Base-by-base conservation (phyloP, 2,329 filamentous ascomycete species). In the Clarireedia hainanense region DNA sequence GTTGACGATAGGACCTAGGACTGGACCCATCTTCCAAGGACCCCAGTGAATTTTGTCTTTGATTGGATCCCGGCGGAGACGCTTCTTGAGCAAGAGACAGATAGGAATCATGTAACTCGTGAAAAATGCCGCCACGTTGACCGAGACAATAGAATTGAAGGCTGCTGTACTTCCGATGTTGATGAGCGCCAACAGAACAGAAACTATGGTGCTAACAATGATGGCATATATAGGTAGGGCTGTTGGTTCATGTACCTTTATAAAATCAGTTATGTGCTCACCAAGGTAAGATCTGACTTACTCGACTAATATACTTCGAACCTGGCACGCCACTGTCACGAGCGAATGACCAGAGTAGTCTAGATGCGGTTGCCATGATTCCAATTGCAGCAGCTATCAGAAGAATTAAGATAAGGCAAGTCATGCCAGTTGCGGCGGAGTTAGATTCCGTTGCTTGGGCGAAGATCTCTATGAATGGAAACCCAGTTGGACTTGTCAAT, bases 391-490 rank as follows among this genome's bases (percentile, higher is more conserved):
- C 70, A 43, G 69, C 71, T 34, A 72, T 67, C 3, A 70, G 63
- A 0, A 72, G 60, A 6, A 71, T 64, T 39, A 72, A 67, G 10
- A 78, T 69, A 10, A 78, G 69, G 1, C 72, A 69, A 0, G 73
- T 71, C 72, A 81, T 76, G 7, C 73, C 71, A 15, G 74, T 75
- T 2, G 77, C 73, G 2, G 73, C 77, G 1, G 68, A 70, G 6
- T 67, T 64, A 17, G 47, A 57, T 69, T 80, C 74, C 6, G 74
- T 73, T 9, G 74, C 75, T 3, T 76, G 74, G 1, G 72, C 74
- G 57, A 82, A 81, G 43, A 82, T 75, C 24, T 77, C 73, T 62
- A 77, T 72, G 66, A 78, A 74, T 3, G 78, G 73, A 0, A 73
- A 73, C 23, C 55, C 50, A 5, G 73, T 77, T 0, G 70, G 64